Evolutionary conservation across 2,329 filamentous ascomycete genomes (phyloP).

Genomic region (Biscogniauxia mediterranea): DNA sequence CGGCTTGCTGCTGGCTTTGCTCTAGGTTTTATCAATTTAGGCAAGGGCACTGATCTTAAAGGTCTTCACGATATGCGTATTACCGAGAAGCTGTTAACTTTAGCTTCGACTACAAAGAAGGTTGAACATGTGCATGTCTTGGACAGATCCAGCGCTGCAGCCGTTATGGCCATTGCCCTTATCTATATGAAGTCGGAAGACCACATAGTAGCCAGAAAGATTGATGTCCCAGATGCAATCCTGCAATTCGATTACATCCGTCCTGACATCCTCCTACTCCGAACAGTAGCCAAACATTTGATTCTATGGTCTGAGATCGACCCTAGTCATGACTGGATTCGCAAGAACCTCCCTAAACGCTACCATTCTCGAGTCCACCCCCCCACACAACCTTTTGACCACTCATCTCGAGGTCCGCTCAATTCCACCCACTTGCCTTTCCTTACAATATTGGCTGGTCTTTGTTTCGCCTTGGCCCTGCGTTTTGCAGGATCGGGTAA

Average conservation of each 20-base stretch:
- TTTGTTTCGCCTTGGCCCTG: slow-evolving; percentile 78
- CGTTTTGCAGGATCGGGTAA: slow-evolving; percentile 74
- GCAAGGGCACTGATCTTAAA: slow-evolving; percentile 81
- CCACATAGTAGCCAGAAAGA: slow-evolving; percentile 79
- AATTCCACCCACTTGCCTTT: slow-evolving; percentile 85
- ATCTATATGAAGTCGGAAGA: slow-evolving; percentile 99
- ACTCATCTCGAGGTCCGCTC: slow-evolving; percentile 41
- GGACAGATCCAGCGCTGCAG: slow-evolving; percentile 90
- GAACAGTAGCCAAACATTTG: slow-evolving; percentile 84
- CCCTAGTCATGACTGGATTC: slow-evolving; percentile 72
- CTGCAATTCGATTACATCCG: slow-evolving; percentile 94
- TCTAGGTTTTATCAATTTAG: slow-evolving; percentile 90
- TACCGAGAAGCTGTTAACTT: slow-evolving; percentile 79
- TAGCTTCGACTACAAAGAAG: slow-evolving; percentile 86
- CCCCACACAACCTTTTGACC: slow-evolving; percentile 46
- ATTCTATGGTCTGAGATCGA: slow-evolving; percentile 89
- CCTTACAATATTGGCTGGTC: slow-evolving; percentile 85
- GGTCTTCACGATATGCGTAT: slow-evolving; percentile 93
- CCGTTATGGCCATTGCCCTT: slow-evolving; percentile 82
- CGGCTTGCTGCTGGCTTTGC: slow-evolving; percentile 91
- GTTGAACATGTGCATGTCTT: slow-evolving; percentile 90
- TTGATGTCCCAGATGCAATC: slow-evolving; percentile 86
- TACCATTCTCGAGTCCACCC: slow-evolving; percentile 66
- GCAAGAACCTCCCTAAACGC: slow-evolving; percentile 66
- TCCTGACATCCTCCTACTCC: slow-evolving; percentile 86